phyloP scores from a whole-genome alignment of 805 yeast genomes.

The Komagataella populi region DNA sequence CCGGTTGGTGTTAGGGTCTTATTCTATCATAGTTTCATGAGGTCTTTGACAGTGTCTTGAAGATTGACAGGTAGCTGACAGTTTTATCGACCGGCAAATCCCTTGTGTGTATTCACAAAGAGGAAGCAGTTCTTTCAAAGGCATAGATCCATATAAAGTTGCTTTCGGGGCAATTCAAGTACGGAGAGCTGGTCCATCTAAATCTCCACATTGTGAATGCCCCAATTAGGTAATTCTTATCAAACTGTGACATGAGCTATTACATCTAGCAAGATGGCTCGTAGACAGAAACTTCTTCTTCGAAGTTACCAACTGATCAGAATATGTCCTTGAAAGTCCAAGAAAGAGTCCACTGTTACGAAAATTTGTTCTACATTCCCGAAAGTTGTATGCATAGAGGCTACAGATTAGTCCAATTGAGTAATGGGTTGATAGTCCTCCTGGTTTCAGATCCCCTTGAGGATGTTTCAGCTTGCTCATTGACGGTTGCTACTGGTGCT shows the following conservation, averaged over 20 bases:
- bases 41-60: no score
- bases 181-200: no score
- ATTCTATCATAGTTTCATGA: no score
- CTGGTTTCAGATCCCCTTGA: conserved; percentile 66
- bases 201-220: neutral
- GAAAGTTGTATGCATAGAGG: conserved; percentile 13
- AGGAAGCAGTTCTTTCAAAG: no score
- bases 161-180: no score
- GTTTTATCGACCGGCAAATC: no score
- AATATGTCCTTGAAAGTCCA: neutral
- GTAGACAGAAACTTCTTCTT: neutral
- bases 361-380: conserved; percentile 4
- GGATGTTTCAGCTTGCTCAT: conserved; percentile 50
- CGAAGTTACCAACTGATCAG: neutral
- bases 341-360: neutral
- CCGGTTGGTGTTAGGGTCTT: neutral
- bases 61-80: no score
- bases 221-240: neutral
- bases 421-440: conserved; percentile 57
- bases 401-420: conserved; percentile 33
- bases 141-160: no score
- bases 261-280: neutral
- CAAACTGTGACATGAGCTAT: neutral
- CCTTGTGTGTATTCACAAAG: no score
- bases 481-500: conserved; percentile 73